These are phyloP conservation scores for Umbelopsis vinacea DNA, from an alignment of 192 early-diverging fungal genomes.

Conservation along the genomic window DNA sequence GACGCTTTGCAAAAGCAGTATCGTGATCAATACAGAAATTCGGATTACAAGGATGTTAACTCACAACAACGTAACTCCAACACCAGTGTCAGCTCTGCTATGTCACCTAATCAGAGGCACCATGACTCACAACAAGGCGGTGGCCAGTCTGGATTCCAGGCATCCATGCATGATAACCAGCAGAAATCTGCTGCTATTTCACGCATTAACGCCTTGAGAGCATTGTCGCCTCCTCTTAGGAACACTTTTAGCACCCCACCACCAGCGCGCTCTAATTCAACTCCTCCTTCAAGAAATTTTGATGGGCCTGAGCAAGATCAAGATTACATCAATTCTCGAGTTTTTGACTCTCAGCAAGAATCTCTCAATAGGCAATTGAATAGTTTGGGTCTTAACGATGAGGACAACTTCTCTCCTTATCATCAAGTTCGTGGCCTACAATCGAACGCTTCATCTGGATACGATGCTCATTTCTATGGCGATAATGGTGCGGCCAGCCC, in stretches of 20 bases:
- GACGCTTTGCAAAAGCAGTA: conserved; percentile 23
- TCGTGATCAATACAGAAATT: conserved; percentile 6
- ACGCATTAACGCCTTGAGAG: conserved; percentile 21
- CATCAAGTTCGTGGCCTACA: conserved; percentile 10
- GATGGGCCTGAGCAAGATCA: conserved; percentile 4
- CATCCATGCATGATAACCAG: conserved; percentile 19
- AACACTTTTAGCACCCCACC: conserved; percentile 29
- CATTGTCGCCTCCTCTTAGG: conserved; percentile 25
- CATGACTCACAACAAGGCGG: conserved; percentile 5
- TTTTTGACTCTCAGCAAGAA: conserved; percentile 10
- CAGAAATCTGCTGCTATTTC: not conserved
- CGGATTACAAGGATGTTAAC: conserved; percentile 5
- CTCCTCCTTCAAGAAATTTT: conserved; percentile 29
- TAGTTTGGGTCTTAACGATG: conserved; percentile 28
- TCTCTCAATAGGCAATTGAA: conserved; percentile 20
- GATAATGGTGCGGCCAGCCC: conserved; percentile 1
- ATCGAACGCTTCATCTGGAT: not conserved
- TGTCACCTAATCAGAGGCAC: conserved; percentile 5
- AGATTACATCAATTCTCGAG: conserved; percentile 14
- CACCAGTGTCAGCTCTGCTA: not conserved
- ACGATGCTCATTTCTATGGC: conserved; percentile 7
- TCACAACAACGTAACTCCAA: not conserved
- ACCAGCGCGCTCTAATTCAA: conserved; percentile 35
- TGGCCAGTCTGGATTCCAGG: conserved; percentile 6
- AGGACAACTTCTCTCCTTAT: conserved; percentile 19